Evolutionary conservation across 345 rosid genomes (phyloP).

Genomic region (Bruguiera parviflora): DNA sequence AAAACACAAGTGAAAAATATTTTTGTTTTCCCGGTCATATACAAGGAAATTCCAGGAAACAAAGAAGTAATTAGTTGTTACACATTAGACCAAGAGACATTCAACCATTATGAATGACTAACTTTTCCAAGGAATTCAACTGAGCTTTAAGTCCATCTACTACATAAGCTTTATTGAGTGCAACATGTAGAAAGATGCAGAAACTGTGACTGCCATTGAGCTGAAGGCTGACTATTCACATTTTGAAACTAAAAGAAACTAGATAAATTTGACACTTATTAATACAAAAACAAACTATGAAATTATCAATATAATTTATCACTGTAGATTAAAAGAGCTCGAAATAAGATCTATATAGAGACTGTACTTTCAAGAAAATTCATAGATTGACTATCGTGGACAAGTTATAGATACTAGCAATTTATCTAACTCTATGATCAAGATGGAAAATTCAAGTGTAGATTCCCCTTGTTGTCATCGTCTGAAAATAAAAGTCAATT

Average conservation of each 20-base stretch:
- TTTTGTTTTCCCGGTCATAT: not conserved
- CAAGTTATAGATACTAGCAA: conserved; percentile 9
- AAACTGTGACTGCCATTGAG: not conserved
- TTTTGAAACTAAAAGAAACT: conserved; percentile 14
- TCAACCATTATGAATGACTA: not conserved
- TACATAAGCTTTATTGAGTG: not conserved
- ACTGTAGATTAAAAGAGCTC: not conserved
- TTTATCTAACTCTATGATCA: conserved; percentile 22
- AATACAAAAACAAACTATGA: conserved; percentile 9
- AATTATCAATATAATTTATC: conserved; percentile 4
- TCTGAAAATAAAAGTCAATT: conserved; percentile 5
- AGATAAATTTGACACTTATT: not conserved
- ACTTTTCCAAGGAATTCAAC: not conserved
- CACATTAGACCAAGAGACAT: not conserved
- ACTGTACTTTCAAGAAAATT: not conserved
- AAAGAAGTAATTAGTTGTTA: not conserved
- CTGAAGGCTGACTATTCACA: conserved; percentile 1
- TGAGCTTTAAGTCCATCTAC: not conserved
- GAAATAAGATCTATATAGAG: not conserved
- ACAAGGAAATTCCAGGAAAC: not conserved
- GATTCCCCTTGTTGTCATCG: too few relatives aligned
- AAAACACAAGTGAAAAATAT: not conserved
- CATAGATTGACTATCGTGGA: conserved; percentile 7
- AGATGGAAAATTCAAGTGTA: conserved; percentile 9
- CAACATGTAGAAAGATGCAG: not conserved